phyloP scores from a whole-genome alignment of 148 eudicot genomes.

The Silene uniflora region DNA sequence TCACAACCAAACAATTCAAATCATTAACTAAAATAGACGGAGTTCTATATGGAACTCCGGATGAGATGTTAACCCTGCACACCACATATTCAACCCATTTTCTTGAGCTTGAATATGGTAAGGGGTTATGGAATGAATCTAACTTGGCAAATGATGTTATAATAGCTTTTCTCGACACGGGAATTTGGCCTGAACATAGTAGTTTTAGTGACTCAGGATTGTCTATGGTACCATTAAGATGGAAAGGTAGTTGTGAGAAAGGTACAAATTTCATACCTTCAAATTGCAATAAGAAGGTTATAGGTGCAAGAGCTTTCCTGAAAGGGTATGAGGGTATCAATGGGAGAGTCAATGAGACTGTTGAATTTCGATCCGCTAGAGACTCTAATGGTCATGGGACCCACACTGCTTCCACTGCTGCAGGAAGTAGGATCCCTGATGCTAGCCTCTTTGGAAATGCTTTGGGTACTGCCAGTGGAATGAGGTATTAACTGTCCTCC shows the following conservation, averaged over 20 bases:
- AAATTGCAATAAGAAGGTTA: slow-evolving; percentile 54
- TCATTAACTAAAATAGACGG: slow-evolving; percentile 33
- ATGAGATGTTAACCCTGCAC: slow-evolving; percentile 46
- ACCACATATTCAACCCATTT: slow-evolving; percentile 58
- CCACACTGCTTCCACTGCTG: slow-evolving; percentile 72
- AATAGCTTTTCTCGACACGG: slow-evolving; percentile 56
- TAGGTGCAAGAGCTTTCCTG: slow-evolving; percentile 51
- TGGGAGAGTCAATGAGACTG: slow-evolving; percentile 47
- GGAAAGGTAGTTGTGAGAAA: slow-evolving; percentile 55
- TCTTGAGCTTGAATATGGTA: slow-evolving; percentile 46
- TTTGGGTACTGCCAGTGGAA: slow-evolving; percentile 51
- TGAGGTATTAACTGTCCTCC: slow-evolving; percentile 30
- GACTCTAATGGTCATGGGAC: slow-evolving; percentile 67
- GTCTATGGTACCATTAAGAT: slow-evolving; percentile 42
- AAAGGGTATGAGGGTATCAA: slow-evolving; percentile 54
- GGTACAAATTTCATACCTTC: slow-evolving; percentile 48
- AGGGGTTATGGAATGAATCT: slow-evolving; percentile 46
- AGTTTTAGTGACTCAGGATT: slow-evolving; percentile 45
- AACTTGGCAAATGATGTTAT: slow-evolving; percentile 49
- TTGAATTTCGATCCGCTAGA: slow-evolving; percentile 46
- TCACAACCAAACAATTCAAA: slow-evolving; percentile 32
- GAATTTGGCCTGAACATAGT: slow-evolving; percentile 71
- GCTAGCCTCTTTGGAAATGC: slow-evolving; percentile 56
- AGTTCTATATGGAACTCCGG: slow-evolving; percentile 37
- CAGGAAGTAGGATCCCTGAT: slow-evolving; percentile 39